These are phyloP conservation scores for Biscogniauxia mediterranea DNA, from an alignment of 2,329 filamentous ascomycete genomes.

Conservation along the genomic window DNA sequence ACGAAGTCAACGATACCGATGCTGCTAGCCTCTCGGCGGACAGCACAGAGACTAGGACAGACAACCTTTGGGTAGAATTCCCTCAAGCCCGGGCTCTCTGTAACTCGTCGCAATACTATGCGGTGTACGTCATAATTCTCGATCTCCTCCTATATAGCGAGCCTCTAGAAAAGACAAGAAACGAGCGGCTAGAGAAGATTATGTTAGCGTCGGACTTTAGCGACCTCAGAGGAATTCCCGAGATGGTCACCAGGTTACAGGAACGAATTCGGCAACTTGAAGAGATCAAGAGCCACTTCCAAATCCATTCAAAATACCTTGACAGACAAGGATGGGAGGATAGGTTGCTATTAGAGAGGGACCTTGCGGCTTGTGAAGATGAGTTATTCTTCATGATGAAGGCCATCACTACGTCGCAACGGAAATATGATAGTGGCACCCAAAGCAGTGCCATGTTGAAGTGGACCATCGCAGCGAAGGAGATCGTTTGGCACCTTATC, in stretches of 20 bases:
- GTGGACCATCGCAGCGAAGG: slow-evolving; percentile 90
- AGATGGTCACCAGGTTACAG: slow-evolving; percentile 88
- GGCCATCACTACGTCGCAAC: slow-evolving; percentile 93
- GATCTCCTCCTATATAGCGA: slow-evolving; percentile 96
- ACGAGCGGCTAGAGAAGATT: slow-evolving; percentile 93
- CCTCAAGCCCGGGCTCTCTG: slow-evolving; percentile 92
- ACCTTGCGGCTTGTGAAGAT: slow-evolving; percentile 86
- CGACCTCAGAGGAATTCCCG: slow-evolving; percentile 87
- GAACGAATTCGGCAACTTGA: slow-evolving; percentile 90
- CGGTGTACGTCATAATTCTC: slow-evolving; percentile 95
- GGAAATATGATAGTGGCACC: slow-evolving; percentile 72
- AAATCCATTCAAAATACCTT: slow-evolving; percentile 82
- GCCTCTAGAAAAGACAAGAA: slow-evolving; percentile 94
- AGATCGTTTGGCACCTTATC: slow-evolving; percentile 97
- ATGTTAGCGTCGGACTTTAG: slow-evolving; percentile 99
- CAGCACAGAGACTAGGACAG: slow-evolving; percentile 74
- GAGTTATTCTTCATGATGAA: slow-evolving; percentile 99
- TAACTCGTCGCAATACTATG: slow-evolving; percentile 96
- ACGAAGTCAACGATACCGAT: slow-evolving; percentile 75
- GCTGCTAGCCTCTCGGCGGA: slow-evolving; percentile 51
- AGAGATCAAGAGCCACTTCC: slow-evolving; percentile 95
- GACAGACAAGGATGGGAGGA: slow-evolving; percentile 92
- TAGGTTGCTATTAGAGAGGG: slow-evolving; percentile 81
- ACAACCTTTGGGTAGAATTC: slow-evolving; percentile 96
- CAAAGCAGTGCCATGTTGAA: slow-evolving; percentile 78